Conservation (phyloP, 2,329 filamentous ascomycete species). For the Cylindrodendrum hubeiense region DNA sequence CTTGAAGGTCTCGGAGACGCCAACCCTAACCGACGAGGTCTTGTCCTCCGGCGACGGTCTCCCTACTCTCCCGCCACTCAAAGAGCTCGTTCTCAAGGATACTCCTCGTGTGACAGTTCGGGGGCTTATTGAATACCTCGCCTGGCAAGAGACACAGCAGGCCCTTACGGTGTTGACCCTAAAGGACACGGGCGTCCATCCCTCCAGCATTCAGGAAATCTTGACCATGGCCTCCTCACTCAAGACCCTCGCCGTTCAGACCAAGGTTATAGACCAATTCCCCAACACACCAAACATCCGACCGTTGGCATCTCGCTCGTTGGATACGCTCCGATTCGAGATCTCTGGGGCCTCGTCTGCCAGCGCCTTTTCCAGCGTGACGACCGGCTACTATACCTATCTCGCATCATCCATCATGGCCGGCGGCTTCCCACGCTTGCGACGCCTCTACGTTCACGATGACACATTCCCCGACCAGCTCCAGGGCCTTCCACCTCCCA, state of each 20-base stretch:
- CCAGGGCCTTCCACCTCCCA: slow-evolving; percentile 77
- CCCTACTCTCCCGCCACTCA: slow-evolving; percentile 80
- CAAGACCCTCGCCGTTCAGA: slow-evolving; percentile 66
- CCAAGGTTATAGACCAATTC: slow-evolving; percentile 63
- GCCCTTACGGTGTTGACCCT: slow-evolving; percentile 77
- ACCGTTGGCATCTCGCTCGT: slow-evolving; percentile 75
- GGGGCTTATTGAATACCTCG: slow-evolving; percentile 78
- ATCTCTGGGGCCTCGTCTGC: slow-evolving; percentile 73
- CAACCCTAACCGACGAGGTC: slow-evolving; percentile 81
- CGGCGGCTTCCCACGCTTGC: slow-evolving; percentile 79
- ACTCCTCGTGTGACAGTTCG: slow-evolving; percentile 77
- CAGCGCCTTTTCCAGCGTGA: slow-evolving; percentile 68
- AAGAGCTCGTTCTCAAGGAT: slow-evolving; percentile 79
- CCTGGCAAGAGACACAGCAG: slow-evolving; percentile 68
- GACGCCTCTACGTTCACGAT: slow-evolving; percentile 87
- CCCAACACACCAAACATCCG: slow-evolving; percentile 63
- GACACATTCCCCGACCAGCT: slow-evolving; percentile 85
- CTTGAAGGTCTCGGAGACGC: slow-evolving; percentile 78
- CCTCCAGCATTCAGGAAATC: slow-evolving; percentile 71
- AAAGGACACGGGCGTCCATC: slow-evolving; percentile 77
- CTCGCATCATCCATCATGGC: slow-evolving; percentile 85
- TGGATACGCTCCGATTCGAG: slow-evolving; percentile 84
- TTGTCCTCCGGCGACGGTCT: slow-evolving; percentile 75
- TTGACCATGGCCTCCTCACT: slow-evolving; percentile 69
- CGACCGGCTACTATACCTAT: slow-evolving; percentile 83